A percentile compares a stretch with the other conserved stretches of the same genome.
phyloP scores from a whole-genome alignment of 768 basidiomycete genomes.

The Myochromella boudieri region DNA sequence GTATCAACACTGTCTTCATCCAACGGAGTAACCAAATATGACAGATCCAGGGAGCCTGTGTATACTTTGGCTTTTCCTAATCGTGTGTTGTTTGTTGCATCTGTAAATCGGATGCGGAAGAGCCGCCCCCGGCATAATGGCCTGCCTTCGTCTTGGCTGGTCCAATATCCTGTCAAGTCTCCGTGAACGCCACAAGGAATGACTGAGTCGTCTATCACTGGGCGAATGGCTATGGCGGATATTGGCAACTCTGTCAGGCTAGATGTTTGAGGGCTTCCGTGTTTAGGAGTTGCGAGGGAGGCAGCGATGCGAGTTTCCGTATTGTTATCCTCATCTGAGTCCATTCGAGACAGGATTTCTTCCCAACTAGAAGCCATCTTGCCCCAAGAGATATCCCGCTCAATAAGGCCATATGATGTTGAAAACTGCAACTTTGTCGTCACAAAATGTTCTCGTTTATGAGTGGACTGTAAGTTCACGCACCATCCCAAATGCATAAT shows the following conservation, averaged over 20 bases:
- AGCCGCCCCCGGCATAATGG: no score
- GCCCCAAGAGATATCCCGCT: not conserved
- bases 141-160: no score
- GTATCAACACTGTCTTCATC: no score
- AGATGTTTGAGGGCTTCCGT: not conserved
- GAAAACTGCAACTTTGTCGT: not conserved
- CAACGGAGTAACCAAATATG: no score
- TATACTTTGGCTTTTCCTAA: no score
- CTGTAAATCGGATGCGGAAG: no score
- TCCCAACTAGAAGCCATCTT: not conserved
- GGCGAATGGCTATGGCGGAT: not conserved
- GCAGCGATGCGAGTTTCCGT: not conserved
- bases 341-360: not conserved
- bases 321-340: constrained; percentile 1
- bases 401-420: not conserved
- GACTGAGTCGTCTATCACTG: no score
- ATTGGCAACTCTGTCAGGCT: not conserved
- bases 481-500: constrained; percentile 12
- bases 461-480: not conserved
- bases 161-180: constrained; percentile 3
- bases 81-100: no score
- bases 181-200: not conserved
- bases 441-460: no score
- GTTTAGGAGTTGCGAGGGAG: not conserved
- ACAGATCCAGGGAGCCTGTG: no score